Base-by-base conservation (phyloP, 1,284 basidiomycete genomes). In the Pseudozyma thailandica region DNA sequence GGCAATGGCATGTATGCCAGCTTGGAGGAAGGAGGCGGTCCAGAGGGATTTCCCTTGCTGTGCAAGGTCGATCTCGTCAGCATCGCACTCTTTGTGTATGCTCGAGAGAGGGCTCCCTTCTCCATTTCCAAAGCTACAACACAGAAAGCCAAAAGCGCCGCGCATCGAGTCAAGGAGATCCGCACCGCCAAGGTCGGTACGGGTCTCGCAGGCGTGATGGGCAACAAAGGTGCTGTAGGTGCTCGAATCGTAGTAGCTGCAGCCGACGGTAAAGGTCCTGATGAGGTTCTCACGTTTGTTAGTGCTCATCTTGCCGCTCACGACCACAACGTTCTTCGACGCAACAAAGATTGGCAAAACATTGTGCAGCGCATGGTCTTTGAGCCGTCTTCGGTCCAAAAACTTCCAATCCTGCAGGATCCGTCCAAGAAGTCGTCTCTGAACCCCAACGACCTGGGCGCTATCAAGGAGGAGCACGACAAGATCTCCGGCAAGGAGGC, bases 141-240 rank as follows among this genome's bases (percentile, higher is more conserved):
- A 88, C 92, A 18, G 87, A 91, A 76, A 90, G 90, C 21, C 85
- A 87, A 54, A 91, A 90, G 90, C 25, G 72, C 62, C 15, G 77
- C 73, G 6, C 44, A 62, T 41, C 73, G 79, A 21, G 72, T 81
- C 56, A 77, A 64, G 50, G 81, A 82, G 57, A 71, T 82, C 41
- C 58, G 80, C 23, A 71, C 77, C 10, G 66, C 77, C 6, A 77
- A 61, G 5, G 83, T 79, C 2, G 82, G 79, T 2, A 80, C 79
- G 6, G 84, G 84, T 16, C 37, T 83, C 4, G 77, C 70, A 4
- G 72, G 76, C 4, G 21, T 84, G 69, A 91, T 98, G 91, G 93
- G 93, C 12, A 98, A 98, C 85, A 98, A 98, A 84, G 93, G 93
- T 25, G 94, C 92, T 0, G 93, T 96, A 2, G 94, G 92, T 16